phyloP scores from a whole-genome alignment of 2,329 filamentous ascomycete species.

The Bertia moriformis region DNA sequence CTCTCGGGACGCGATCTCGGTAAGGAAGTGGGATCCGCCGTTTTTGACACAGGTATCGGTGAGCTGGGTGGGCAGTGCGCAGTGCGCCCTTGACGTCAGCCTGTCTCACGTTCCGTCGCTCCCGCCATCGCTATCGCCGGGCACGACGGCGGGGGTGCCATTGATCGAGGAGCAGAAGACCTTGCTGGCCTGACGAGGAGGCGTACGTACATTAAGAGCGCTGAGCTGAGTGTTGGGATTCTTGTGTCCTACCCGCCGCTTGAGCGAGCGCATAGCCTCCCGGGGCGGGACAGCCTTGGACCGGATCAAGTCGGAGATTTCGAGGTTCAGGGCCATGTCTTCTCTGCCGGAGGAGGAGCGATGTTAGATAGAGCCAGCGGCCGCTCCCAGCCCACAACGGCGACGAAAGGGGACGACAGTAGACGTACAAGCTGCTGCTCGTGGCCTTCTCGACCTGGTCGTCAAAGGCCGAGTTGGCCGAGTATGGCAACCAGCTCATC shows the following conservation, averaged over 20 bases:
- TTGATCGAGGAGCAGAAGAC: background rate
- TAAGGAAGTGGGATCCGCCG: constrained; percentile 84
- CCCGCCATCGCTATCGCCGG: too few relatives aligned
- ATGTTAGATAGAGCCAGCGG: background rate
- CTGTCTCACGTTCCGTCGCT: background rate
- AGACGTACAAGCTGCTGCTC: constrained; percentile 77
- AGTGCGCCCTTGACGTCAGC: background rate
- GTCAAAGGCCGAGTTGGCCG: constrained; percentile 78
- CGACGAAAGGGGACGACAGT: constrained; percentile 1
- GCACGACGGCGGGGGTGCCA: too few relatives aligned
- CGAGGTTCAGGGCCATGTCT: constrained; percentile 91
- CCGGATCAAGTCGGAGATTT: constrained; percentile 93
- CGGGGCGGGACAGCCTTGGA: constrained; percentile 95
- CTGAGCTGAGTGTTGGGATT: constrained; percentile 95
- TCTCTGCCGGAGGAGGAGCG: constrained; percentile 57
- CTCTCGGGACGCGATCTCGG: constrained; percentile 92
- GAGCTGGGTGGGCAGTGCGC: constrained; percentile 37
- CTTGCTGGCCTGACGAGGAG: too few relatives aligned
- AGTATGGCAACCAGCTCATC: constrained; percentile 96
- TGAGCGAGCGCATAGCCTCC: constrained; percentile 93
- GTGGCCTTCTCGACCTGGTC: constrained; percentile 95
- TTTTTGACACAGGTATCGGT: constrained; percentile 99
- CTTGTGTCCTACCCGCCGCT: constrained; percentile 87
- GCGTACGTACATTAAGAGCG: constrained; percentile 61
- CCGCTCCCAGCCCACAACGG: constrained; percentile 2